These are phyloP conservation scores for Beauveria scarabaeidicola DNA, from an alignment of 2,329 filamentous ascomycete genomes.

Conservation along the genomic window DNA sequence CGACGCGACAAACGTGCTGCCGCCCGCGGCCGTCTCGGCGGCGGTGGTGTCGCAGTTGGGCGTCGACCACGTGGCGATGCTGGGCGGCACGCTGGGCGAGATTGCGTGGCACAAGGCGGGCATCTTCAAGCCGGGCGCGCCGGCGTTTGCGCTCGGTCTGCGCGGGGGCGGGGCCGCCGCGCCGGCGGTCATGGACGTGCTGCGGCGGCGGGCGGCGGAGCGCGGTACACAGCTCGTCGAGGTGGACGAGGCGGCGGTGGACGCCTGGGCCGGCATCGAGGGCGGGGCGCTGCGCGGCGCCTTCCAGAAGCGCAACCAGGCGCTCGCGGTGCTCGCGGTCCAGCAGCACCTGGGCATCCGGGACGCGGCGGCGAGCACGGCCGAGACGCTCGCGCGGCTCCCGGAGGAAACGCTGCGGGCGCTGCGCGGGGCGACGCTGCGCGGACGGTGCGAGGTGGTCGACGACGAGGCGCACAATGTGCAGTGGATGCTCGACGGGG, in stretches of 20 bases:
- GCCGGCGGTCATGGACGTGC: slow-evolving; percentile 38
- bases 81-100: slow-evolving; percentile 69
- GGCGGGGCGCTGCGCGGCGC: slow-evolving; percentile 35
- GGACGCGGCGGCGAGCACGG: slow-evolving; percentile 12
- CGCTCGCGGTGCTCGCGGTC: slow-evolving; percentile 47
- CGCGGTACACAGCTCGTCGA: slow-evolving; percentile 40
- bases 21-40: slow-evolving; percentile 52
- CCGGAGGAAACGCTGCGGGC: slow-evolving; percentile 49
- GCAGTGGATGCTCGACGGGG: slow-evolving; percentile 78
- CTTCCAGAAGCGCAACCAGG: slow-evolving; percentile 53
- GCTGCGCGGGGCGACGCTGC: slow-evolving; percentile 56
- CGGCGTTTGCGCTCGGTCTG: slow-evolving; percentile 26
- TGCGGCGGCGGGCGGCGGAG: slow-evolving; percentile 51
- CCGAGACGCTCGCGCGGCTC: slow-evolving; percentile 18
- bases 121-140: slow-evolving; percentile 61
- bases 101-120: slow-evolving; percentile 91
- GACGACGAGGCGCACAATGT: slow-evolving; percentile 33
- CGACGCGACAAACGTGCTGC: slow-evolving; percentile 82
- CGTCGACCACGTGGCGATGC: slow-evolving; percentile 74
- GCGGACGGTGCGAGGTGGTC: slow-evolving; percentile 70
- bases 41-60: slow-evolving; percentile 72
- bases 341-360: slow-evolving; percentile 43
- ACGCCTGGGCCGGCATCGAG: slow-evolving; percentile 33
- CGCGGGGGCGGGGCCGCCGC: slow-evolving; percentile 14
- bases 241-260: slow-evolving; percentile 29